Evolutionary conservation across 306 rosid genomes (phyloP).

Genomic region (Malus sylvestris): DNA sequence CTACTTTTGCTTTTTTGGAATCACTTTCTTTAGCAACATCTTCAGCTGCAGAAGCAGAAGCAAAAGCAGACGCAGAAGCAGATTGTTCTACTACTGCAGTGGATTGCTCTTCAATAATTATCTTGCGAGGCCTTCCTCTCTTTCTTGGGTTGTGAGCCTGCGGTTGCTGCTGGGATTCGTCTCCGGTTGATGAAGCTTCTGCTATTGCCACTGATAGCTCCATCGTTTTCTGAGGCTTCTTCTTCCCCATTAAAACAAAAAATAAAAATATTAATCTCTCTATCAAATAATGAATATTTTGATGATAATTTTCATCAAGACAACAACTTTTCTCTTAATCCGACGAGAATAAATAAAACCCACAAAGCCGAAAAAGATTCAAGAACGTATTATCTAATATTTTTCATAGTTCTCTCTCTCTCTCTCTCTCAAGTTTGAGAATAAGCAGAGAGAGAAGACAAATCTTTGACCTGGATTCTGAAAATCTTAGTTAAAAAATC

Average conservation of each 20-base stretch:
- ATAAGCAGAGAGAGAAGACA: constrained; percentile 22
- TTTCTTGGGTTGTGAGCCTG: constrained; percentile 51
- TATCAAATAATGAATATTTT: neutral
- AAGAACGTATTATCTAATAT: neutral
- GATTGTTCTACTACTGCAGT: neutral
- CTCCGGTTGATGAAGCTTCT: constrained; percentile 56
- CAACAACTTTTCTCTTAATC: neutral
- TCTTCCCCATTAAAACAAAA: constrained; percentile 53
- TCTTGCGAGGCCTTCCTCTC: constrained; percentile 86
- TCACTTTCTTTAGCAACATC: constrained; percentile 19
- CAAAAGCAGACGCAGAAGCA: neutral
- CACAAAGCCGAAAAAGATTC: neutral
- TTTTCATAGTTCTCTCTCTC: neutral
- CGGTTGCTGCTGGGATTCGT: constrained; percentile 22
- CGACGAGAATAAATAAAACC: neutral
- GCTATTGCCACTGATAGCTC: constrained; percentile 74
- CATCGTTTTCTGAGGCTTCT: constrained; percentile 63
- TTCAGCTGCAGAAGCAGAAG: constrained; percentile 4
- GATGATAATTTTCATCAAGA: neutral
- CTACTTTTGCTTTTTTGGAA: constrained; percentile 18
- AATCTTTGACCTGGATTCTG: constrained; percentile 47
- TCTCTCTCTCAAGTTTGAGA: neutral
- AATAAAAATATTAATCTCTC: neutral
- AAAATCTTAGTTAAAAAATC: constrained; percentile 27
- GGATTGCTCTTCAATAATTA: constrained; percentile 10